These are phyloP conservation scores for Platanthera guangdongensis DNA, from an alignment of 106 monocot genomes.

Conservation along the genomic window DNA sequence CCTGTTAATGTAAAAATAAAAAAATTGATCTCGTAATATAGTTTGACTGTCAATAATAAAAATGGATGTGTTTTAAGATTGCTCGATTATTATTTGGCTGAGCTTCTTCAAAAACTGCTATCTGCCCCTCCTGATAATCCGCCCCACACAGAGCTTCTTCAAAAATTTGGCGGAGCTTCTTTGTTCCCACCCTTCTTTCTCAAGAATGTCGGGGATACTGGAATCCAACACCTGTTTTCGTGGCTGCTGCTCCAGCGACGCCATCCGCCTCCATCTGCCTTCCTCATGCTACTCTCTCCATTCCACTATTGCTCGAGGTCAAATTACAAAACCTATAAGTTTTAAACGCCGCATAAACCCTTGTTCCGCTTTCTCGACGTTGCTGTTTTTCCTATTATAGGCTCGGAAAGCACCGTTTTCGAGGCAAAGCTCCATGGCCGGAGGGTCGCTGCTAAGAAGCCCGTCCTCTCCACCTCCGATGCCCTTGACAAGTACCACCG, in stretches of 20 bases:
- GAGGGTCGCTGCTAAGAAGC: constrained; percentile 89
- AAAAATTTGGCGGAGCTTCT: too few species aligned
- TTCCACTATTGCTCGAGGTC: constrained; percentile 64
- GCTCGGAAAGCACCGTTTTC: constrained; percentile 84
- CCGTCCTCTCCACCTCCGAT: constrained; percentile 76
- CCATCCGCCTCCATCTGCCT: constrained; percentile 72
- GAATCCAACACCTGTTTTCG: constrained; percentile 67
- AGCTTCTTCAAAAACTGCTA: too few species aligned
- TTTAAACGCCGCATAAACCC: not conserved
- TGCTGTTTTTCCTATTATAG: not conserved
- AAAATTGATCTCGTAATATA: too few species aligned
- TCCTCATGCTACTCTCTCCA: constrained; percentile 55
- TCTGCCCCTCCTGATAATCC: too few species aligned
- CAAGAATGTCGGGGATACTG: constrained; percentile 17
- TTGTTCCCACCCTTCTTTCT: too few species aligned
- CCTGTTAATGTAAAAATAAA: too few species aligned
- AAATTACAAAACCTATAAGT: not conserved
- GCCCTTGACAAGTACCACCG: constrained; percentile 89
- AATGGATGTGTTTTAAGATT: too few species aligned
- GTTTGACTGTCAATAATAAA: too few species aligned
- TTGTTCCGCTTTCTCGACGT: not conserved
- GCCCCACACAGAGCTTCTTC: too few species aligned
- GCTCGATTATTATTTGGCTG: too few species aligned
- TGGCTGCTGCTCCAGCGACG: constrained; percentile 73
- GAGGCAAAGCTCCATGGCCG: constrained; percentile 44